Evolutionary conservation across 2,329 filamentous ascomycete species (phyloP).

Genomic region (Colletotrichum sp.): DNA sequence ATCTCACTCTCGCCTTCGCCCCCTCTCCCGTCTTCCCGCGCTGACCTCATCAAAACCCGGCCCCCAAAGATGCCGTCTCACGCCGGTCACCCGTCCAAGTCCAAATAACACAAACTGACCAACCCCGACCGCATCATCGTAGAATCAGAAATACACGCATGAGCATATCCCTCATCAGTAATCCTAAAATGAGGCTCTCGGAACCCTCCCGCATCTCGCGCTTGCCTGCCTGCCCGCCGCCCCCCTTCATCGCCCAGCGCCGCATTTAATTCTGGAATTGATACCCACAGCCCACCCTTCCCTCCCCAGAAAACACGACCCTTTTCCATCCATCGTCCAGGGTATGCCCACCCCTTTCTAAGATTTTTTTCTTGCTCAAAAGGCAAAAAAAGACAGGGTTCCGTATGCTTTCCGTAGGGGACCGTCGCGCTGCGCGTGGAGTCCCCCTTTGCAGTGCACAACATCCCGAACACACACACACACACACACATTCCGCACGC

Average conservation of each 20-base stretch:
- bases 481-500: not conserved
- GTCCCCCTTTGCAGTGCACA: not conserved
- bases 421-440: not conserved
- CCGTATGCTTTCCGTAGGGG: not conserved
- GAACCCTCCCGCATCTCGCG: not conserved
- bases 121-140: not conserved
- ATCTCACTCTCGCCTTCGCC: not conserved
- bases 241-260: not conserved
- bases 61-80: not conserved
- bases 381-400: not conserved
- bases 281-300: not conserved
- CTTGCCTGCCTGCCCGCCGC: not conserved
- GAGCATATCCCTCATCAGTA: not conserved
- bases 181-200: not conserved
- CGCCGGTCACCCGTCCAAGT: not conserved
- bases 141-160: not conserved
- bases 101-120: not conserved
- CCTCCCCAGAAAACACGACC: not conserved
- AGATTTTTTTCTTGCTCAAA: not conserved
- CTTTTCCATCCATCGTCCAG: not conserved
- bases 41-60: not conserved
- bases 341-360: not conserved
- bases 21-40: not conserved
- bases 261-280: not conserved
- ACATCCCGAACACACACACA: not conserved